Conservation (phyloP, 2,329 filamentous ascomycete species). For the Colletotrichum aenigma region DNA sequence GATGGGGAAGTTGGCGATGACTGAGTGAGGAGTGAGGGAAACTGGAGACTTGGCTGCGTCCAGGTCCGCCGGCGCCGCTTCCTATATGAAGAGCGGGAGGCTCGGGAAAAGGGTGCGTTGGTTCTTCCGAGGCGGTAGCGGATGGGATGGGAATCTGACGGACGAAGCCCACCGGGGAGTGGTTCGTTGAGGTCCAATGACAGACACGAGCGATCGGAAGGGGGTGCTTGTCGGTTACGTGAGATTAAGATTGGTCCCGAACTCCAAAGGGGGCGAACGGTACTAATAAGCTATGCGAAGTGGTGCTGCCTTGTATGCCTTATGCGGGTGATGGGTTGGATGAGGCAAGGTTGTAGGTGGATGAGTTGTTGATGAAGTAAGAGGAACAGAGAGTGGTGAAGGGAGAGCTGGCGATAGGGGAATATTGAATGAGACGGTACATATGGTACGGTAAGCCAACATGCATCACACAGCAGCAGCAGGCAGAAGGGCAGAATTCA, state of each 20-base stretch:
- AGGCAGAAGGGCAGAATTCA: background rate
- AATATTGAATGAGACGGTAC: background rate
- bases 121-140: background rate
- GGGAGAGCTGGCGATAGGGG: background rate
- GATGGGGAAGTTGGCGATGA: background rate
- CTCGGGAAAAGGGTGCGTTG: conserved; percentile 1
- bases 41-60: conserved; percentile 6
- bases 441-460: background rate
- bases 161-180: background rate
- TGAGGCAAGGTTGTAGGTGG: background rate
- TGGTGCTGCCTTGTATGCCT: background rate
- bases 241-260: conserved; percentile 5
- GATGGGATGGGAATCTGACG: conserved; percentile 9
- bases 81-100: conserved; percentile 15
- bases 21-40: background rate
- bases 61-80: background rate
- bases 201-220: background rate
- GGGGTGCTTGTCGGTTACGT: conserved; percentile 1
- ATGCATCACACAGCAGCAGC: background rate
- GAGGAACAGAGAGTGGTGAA: background rate
- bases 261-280: background rate
- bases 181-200: background rate
- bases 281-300: background rate
- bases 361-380: background rate
- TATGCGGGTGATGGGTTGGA: background rate